Conservation (phyloP, 2,329 filamentous ascomycete species). For the Xylariaceae sp. region DNA sequence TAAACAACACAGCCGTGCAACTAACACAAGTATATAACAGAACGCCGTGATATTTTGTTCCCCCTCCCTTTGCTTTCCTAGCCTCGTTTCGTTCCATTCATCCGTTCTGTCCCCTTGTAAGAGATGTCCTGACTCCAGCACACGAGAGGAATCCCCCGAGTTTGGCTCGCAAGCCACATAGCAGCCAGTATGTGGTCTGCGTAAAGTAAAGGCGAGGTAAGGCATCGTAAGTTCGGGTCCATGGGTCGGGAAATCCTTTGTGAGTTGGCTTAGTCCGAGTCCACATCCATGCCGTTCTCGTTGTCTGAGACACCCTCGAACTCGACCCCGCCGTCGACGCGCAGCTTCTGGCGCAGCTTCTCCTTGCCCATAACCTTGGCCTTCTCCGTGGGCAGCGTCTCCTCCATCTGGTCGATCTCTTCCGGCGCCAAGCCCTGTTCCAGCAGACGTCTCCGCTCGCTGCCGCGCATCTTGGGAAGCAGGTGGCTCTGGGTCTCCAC, state of each 20-base stretch:
- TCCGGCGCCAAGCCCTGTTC: slow-evolving; percentile 27
- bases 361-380: slow-evolving; percentile 37
- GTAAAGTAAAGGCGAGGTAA: too few relatives aligned
- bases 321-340: slow-evolving; percentile 37
- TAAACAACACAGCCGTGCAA: too few relatives aligned
- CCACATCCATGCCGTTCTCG: slow-evolving; percentile 37
- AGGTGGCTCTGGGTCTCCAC: slow-evolving; percentile 91
- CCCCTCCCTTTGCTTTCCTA: too few relatives aligned
- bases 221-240: too few relatives aligned
- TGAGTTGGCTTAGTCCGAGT: slow-evolving; percentile 30
- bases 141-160: too few relatives aligned
- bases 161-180: too few relatives aligned
- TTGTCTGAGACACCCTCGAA: slow-evolving; percentile 33
- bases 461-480: slow-evolving; percentile 65
- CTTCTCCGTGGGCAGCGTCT: slow-evolving; percentile 25
- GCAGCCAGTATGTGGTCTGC: too few relatives aligned
- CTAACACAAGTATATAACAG: slow-evolving; percentile 16
- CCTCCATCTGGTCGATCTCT: slow-evolving; percentile 34
- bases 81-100: too few relatives aligned
- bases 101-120: too few relatives aligned
- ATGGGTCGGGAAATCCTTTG: too few relatives aligned
- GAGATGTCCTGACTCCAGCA: too few relatives aligned
- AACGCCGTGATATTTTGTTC: slow-evolving; percentile 24
- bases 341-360: slow-evolving; percentile 34
- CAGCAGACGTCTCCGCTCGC: slow-evolving; percentile 51